phyloP scores from a whole-genome alignment of 345 rosid species.

The Eucalyptus brandiana region DNA sequence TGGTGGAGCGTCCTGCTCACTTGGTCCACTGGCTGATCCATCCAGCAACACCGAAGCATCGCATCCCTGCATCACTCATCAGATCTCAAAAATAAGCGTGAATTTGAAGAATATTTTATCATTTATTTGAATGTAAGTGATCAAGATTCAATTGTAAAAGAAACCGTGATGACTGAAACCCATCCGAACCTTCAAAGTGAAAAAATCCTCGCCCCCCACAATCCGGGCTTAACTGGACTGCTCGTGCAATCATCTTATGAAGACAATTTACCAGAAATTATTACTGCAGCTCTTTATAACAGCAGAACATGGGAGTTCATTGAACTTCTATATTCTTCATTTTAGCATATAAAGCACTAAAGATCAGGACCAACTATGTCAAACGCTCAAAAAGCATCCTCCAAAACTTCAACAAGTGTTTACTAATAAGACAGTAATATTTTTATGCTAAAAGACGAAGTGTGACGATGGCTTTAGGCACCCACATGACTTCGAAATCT shows the following conservation, averaged over 20 bases:
- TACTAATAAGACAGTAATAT: background rate
- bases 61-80: slow-evolving; percentile 43
- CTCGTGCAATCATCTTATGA: background rate
- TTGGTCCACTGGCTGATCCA: slow-evolving; percentile 75
- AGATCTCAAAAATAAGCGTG: background rate
- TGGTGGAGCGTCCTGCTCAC: slow-evolving; percentile 69
- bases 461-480: background rate
- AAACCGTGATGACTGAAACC: background rate
- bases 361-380: background rate
- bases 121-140: background rate
- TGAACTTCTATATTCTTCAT: background rate
- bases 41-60: slow-evolving; percentile 77
- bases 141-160: background rate
- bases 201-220: background rate
- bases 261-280: background rate
- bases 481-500: background rate
- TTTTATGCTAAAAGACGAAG: background rate
- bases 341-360: background rate
- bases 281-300: background rate
- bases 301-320: background rate
- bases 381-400: background rate
- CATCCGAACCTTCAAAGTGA: background rate
- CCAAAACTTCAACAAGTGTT: background rate
- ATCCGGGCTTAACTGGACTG: background rate
- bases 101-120: background rate